A percentile compares a stretch with the other conserved stretches of the same genome.
Evolutionary conservation across 2,329 filamentous ascomycete genomes (phyloP).

Genomic region (Cordyceps cateniannulata): DNA sequence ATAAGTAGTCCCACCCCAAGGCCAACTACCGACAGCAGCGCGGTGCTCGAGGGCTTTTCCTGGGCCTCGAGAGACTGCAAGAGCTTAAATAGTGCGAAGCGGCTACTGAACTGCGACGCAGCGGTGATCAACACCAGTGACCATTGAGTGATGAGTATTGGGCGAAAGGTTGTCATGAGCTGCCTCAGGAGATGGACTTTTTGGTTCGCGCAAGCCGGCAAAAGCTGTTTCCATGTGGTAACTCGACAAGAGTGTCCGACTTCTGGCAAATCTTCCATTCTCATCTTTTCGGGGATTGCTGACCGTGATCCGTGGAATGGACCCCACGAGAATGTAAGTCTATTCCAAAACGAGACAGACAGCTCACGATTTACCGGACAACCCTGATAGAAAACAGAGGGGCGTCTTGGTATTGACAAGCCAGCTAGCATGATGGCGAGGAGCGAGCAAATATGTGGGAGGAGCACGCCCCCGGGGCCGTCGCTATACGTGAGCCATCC

Average conservation of each 20-base stretch:
- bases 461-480: background rate
- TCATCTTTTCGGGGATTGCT: background rate
- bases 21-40: background rate
- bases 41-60: background rate
- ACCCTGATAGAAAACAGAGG: background rate
- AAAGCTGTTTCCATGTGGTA: background rate
- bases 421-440: background rate
- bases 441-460: background rate
- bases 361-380: background rate
- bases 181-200: background rate
- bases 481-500: too few species aligned
- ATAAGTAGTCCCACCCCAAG: background rate
- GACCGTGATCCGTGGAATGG: background rate
- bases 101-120: constrained; percentile 3
- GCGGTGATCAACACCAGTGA: constrained; percentile 3
- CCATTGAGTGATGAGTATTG: constrained; percentile 5
- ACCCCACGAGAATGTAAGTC: background rate
- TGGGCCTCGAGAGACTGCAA: background rate
- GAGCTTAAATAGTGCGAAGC: constrained; percentile 4
- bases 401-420: background rate
- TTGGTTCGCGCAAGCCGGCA: background rate
- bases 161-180: background rate
- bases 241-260: background rate
- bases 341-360: background rate
- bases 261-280: background rate